These are phyloP conservation scores for Calonectria multiphialidica DNA, from an alignment of 2,329 filamentous ascomycete genomes.

Conservation along the genomic window DNA sequence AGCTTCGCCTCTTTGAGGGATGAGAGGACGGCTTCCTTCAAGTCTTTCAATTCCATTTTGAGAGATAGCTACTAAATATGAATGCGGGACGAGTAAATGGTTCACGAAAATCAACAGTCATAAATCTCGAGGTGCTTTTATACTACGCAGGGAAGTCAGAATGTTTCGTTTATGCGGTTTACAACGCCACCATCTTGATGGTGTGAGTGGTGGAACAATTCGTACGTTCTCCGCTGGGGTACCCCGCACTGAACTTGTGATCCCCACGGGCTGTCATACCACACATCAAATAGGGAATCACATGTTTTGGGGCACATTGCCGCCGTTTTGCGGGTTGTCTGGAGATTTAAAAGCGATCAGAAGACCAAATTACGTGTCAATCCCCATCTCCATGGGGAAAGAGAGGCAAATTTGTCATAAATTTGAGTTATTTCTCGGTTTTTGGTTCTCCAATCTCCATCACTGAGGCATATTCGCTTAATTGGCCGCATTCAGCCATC, in stretches of 20 bases:
- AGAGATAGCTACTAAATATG: neutral
- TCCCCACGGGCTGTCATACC: neutral
- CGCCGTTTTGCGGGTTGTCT: no score
- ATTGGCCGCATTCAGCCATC: no score
- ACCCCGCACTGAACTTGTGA: neutral
- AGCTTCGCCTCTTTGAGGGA: conserved; percentile 48
- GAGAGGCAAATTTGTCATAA: no score
- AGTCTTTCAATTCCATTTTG: neutral
- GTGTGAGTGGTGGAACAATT: conserved; percentile 14
- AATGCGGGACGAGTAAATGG: neutral
- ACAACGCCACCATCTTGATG: neutral
- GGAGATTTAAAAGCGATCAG: no score
- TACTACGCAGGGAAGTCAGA: neutral
- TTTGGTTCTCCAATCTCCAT: no score
- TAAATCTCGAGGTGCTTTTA: neutral
- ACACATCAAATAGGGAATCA: neutral
- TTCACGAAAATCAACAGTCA: neutral
- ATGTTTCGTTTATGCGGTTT: neutral
- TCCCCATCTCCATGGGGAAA: no score
- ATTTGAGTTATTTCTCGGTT: no score
- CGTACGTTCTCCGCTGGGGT: conserved; percentile 1
- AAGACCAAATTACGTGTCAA: no score
- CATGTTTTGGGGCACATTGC: neutral
- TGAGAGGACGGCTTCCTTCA: neutral
- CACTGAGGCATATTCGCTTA: no score